Percentiles rank a stretch among this genome's conserved stretches.
These are phyloP conservation scores for Solanum sejunctum DNA, from an alignment of 257 asterid species.

Conservation along the genomic window DNA sequence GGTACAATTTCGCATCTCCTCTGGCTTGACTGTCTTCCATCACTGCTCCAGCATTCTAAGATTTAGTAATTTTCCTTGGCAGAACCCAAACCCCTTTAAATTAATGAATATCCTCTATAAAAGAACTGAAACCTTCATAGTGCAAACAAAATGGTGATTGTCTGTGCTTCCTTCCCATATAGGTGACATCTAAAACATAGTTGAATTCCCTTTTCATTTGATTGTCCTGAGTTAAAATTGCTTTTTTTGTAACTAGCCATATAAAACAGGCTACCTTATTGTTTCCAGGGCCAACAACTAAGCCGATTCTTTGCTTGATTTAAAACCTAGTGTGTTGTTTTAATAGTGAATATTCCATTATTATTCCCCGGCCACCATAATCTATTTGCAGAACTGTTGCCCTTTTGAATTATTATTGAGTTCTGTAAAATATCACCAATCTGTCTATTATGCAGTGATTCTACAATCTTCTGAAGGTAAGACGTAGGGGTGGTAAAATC, in stretches of 20 bases:
- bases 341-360: neutral
- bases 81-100: neutral
- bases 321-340: neutral
- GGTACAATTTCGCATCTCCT: neutral
- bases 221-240: neutral
- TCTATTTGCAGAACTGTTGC: neutral
- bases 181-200: too few species aligned
- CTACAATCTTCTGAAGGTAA: neutral
- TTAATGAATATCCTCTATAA: too few species aligned
- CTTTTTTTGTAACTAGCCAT: neutral
- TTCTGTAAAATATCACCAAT: neutral
- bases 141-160: too few species aligned
- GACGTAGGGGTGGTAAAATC: neutral
- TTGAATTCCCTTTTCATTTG: too few species aligned
- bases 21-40: neutral
- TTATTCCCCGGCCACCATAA: neutral
- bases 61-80: neutral
- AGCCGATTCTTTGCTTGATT: neutral
- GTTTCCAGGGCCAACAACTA: neutral
- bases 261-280: neutral
- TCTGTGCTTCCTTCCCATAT: too few species aligned
- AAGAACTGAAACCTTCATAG: too few species aligned
- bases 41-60: neutral
- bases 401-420: neutral
- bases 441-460: neutral